A percentile compares a stretch with the other conserved stretches of the same genome.
phyloP scores from a whole-genome alignment of 1,284 basidiomycete species.

The Marasmius sp. region DNA sequence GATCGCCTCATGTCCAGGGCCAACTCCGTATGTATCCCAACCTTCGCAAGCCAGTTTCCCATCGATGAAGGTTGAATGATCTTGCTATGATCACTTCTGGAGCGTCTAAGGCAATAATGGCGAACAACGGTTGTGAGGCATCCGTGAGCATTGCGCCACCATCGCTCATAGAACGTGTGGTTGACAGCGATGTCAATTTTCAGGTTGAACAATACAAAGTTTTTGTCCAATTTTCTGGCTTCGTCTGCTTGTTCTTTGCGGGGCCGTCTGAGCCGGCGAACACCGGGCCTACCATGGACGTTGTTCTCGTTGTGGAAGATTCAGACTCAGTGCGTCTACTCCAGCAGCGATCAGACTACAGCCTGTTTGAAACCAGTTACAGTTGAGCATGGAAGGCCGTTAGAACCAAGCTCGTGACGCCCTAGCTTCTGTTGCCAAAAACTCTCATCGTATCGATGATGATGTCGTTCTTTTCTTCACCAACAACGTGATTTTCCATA shows the following conservation, averaged over 20 bases:
- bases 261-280: constrained; percentile 14
- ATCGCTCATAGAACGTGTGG: neutral
- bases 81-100: neutral
- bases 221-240: constrained; percentile 12
- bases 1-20: constrained; percentile 2
- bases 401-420: constrained; percentile 30
- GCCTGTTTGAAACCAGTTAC: neutral
- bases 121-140: constrained; percentile 18
- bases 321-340: constrained; percentile 37
- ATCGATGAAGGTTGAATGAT: neutral
- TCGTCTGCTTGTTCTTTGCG: neutral
- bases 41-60: neutral
- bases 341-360: neutral
- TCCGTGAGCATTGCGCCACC: neutral
- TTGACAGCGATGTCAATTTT: neutral
- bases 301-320: constrained; percentile 44
- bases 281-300: constrained; percentile 22
- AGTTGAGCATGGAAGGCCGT: constrained; percentile 19
- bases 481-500: constrained; percentile 32
- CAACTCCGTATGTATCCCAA: constrained; percentile 11
- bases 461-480: constrained; percentile 46
- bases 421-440: constrained; percentile 40
- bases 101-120: neutral
- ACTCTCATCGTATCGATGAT: constrained; percentile 36
- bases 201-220: constrained; percentile 24